Evolutionary conservation across 371 early-diverging fungal species (phyloP).

Genomic region (Enterocytospora artemiae): DNA sequence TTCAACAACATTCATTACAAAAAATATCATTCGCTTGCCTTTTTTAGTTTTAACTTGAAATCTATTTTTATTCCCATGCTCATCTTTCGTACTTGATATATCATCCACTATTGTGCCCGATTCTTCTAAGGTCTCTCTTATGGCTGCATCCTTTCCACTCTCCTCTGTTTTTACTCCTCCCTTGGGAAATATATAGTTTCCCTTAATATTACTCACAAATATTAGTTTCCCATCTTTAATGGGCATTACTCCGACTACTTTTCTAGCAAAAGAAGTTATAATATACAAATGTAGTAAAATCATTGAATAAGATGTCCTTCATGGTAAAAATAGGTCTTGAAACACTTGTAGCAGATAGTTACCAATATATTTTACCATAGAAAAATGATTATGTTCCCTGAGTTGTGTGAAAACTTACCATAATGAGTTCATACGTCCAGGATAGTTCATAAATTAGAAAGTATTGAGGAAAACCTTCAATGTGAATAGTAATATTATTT

Average conservation of each 20-base stretch:
- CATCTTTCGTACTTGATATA: neutral
- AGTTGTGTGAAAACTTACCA: too few species aligned
- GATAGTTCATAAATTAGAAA: too few species aligned
- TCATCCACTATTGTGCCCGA: constrained; percentile 42
- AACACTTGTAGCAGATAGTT: too few species aligned
- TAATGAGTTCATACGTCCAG: too few species aligned
- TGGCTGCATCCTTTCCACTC: constrained; percentile 37
- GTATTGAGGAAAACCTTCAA: too few species aligned
- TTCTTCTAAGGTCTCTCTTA: constrained; percentile 54
- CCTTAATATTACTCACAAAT: neutral
- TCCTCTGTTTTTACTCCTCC: constrained; percentile 49
- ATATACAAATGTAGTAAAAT: too few species aligned
- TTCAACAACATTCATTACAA: constrained; percentile 6
- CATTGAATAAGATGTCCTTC: too few species aligned
- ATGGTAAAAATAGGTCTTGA: too few species aligned
- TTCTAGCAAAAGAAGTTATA: too few species aligned
- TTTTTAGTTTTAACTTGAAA: neutral
- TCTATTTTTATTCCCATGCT: neutral
- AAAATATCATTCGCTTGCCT: neutral
- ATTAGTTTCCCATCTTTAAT: constrained; percentile 6
- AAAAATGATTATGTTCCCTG: too few species aligned
- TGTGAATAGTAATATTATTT: too few species aligned
- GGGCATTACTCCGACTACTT: constrained; percentile 7
- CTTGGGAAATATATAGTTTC: constrained; percentile 50
- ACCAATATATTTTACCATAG: too few species aligned